Conservation (phyloP, 352 stramenopile genomes). For the Pythium oligandrum region DNA sequence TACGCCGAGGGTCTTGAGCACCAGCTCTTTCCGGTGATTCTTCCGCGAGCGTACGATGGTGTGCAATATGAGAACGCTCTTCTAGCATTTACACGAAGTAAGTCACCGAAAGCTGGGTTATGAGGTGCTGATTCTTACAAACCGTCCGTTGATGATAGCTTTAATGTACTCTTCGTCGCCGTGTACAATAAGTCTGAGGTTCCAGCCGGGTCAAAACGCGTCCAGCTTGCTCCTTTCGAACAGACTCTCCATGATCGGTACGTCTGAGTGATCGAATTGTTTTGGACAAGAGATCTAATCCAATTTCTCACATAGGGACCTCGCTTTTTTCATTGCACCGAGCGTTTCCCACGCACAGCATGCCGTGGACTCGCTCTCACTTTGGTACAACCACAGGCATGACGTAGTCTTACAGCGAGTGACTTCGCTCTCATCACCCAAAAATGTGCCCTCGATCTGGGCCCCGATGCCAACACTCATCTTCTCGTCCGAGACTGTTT, state of each 20-base stretch:
- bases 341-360: slow-evolving; percentile 38
- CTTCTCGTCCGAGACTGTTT: slow-evolving; percentile 41
- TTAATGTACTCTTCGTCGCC: slow-evolving; percentile 36
- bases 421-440: no score
- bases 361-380: slow-evolving; percentile 24
- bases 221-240: slow-evolving; percentile 33
- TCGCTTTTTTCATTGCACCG: slow-evolving; percentile 46
- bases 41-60: slow-evolving; percentile 36
- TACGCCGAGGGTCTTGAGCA: slow-evolving; percentile 50
- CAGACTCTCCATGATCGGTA: slow-evolving; percentile 37
- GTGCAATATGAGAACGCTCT: slow-evolving; percentile 32
- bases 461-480: slow-evolving; percentile 21
- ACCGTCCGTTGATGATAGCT: slow-evolving; percentile 17
- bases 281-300: no score
- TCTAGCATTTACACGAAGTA: slow-evolving; percentile 40
- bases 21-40: slow-evolving; percentile 42
- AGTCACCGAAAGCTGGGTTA: slow-evolving; percentile 1
- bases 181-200: slow-evolving; percentile 28
- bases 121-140: background rate
- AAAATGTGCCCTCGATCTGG: no score
- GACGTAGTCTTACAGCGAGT: no score
- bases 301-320: slow-evolving; percentile 17
- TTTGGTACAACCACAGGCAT: no score
- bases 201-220: slow-evolving; percentile 10
- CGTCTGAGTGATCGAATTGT: background rate